These are phyloP conservation scores for Crassisporium funariophilum DNA, from an alignment of 768 basidiomycete species.

Conservation along the genomic window DNA sequence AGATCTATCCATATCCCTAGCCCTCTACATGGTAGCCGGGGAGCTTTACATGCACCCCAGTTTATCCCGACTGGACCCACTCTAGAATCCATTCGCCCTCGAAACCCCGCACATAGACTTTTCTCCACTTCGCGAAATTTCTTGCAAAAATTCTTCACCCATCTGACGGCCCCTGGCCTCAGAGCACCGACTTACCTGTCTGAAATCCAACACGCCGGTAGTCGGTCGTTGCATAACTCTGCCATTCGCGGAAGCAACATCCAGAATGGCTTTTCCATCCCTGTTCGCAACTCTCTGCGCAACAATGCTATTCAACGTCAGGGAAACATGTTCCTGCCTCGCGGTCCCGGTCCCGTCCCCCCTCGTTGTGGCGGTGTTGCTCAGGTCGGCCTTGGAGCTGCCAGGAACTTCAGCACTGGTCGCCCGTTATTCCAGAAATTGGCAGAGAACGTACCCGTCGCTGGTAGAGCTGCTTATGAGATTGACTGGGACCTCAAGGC, in stretches of 20 bases:
- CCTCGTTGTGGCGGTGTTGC: slow-evolving; percentile 46
- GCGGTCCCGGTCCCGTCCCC: slow-evolving; percentile 43
- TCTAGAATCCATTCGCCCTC: slow-evolving; percentile 18
- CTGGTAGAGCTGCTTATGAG: slow-evolving; percentile 72
- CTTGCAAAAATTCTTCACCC: slow-evolving; percentile 54
- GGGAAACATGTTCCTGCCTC: slow-evolving; percentile 54
- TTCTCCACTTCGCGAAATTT: slow-evolving; percentile 57
- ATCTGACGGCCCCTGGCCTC: slow-evolving; percentile 59
- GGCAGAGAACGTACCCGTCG: slow-evolving; percentile 78
- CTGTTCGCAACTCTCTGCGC: slow-evolving; percentile 51
- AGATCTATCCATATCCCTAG: slow-evolving; percentile 51
- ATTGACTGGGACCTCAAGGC: slow-evolving; percentile 67
- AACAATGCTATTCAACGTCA: slow-evolving; percentile 42
- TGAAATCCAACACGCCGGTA: slow-evolving; percentile 29
- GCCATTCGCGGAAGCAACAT: slow-evolving; percentile 38
- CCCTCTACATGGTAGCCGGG: slow-evolving; percentile 32
- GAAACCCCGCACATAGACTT: slow-evolving; percentile 43
- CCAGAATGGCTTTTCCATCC: slow-evolving; percentile 57
- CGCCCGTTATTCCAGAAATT: slow-evolving; percentile 81
- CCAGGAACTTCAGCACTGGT: slow-evolving; percentile 72
- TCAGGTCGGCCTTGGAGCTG: slow-evolving; percentile 76
- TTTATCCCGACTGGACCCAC: slow-evolving; percentile 3
- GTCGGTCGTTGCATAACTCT: slow-evolving; percentile 32
- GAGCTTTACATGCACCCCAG: slow-evolving; percentile 6
- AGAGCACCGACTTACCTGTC: slow-evolving; percentile 31